Evolutionary conservation across 805 yeast species (phyloP).

Genomic region (Ogataea trehaloabstinens): DNA sequence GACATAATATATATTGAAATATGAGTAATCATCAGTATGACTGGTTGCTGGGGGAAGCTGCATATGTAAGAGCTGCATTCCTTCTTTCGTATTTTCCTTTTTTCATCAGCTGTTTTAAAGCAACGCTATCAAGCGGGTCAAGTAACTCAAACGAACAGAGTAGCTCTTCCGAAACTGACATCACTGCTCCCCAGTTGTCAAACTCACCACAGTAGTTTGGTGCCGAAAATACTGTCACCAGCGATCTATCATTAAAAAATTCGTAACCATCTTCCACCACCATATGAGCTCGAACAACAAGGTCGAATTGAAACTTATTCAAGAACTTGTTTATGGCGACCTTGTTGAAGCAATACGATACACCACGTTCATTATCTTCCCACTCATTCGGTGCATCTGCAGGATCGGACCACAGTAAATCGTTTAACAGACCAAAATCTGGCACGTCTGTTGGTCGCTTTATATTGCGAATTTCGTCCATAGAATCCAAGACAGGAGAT

Average conservation of each 20-base stretch:
- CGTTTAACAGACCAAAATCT: constrained; percentile 75
- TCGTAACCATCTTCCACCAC: constrained; percentile 82
- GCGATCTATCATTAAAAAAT: constrained; percentile 66
- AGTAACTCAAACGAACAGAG: constrained; percentile 89
- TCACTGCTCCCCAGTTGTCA: constrained; percentile 97
- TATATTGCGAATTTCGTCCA: constrained; percentile 73
- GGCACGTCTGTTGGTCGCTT: constrained; percentile 87
- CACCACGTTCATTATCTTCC: constrained; percentile 88
- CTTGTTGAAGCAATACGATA: constrained; percentile 74
- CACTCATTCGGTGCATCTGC: constrained; percentile 80
- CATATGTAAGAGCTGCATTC: constrained; percentile 41
- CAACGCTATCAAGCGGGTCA: constrained; percentile 91
- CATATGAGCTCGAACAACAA: constrained; percentile 86
- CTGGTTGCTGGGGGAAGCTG: constrained; percentile 19
- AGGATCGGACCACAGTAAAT: constrained; percentile 81
- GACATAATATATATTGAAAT: neutral
- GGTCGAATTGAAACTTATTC: constrained; percentile 71
- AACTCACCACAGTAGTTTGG: constrained; percentile 82
- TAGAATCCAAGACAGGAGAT: constrained; percentile 66
- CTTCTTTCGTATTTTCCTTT: constrained; percentile 88
- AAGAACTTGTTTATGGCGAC: constrained; percentile 78
- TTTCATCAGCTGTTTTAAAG: constrained; percentile 91
- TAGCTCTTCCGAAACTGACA: constrained; percentile 92
- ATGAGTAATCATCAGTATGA: constrained; percentile 6
- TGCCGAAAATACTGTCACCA: constrained; percentile 73